These are phyloP conservation scores for Globisporangium cylindrosporum DNA, from an alignment of 352 stramenopile genomes.

Conservation along the genomic window DNA sequence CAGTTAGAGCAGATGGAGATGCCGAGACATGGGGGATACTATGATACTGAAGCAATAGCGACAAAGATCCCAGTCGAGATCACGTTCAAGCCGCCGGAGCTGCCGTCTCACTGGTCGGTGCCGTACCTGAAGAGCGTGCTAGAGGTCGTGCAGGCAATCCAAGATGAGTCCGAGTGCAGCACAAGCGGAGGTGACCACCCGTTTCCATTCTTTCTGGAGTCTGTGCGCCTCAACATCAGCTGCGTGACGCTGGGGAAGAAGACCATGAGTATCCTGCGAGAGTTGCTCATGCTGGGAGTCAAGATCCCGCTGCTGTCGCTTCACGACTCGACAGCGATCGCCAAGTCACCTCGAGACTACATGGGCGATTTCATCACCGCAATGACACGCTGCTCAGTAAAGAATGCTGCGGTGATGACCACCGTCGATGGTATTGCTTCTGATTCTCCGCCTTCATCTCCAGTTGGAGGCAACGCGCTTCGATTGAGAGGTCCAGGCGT, in stretches of 20 bases:
- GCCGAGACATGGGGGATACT: neutral
- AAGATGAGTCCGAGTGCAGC: slow-evolving; percentile 12
- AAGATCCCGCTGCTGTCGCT: slow-evolving; percentile 13
- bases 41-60: neutral
- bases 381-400: slow-evolving; percentile 4
- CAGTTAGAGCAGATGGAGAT: neutral
- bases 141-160: slow-evolving; percentile 18
- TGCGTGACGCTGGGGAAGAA: slow-evolving; percentile 12
- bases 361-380: slow-evolving; percentile 16
- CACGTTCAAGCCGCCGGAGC: slow-evolving; percentile 13
- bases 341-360: slow-evolving; percentile 4
- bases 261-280: slow-evolving; percentile 5
- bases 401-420: neutral
- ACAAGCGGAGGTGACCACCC: slow-evolving; percentile 10
- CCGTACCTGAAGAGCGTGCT: slow-evolving; percentile 19
- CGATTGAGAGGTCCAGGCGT: slow-evolving; percentile 7
- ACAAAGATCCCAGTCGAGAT: slow-evolving; percentile 13
- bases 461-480: neutral
- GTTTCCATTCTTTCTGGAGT: slow-evolving; percentile 12
- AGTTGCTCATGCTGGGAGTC: slow-evolving; percentile 9
- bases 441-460: neutral
- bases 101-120: slow-evolving; percentile 14
- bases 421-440: neutral
- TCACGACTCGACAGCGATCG: slow-evolving; percentile 6
- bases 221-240: slow-evolving; percentile 13